Evolutionary conservation across 75 land plant species (phyloP).

Genomic region (Pinus albicaulis): DNA sequence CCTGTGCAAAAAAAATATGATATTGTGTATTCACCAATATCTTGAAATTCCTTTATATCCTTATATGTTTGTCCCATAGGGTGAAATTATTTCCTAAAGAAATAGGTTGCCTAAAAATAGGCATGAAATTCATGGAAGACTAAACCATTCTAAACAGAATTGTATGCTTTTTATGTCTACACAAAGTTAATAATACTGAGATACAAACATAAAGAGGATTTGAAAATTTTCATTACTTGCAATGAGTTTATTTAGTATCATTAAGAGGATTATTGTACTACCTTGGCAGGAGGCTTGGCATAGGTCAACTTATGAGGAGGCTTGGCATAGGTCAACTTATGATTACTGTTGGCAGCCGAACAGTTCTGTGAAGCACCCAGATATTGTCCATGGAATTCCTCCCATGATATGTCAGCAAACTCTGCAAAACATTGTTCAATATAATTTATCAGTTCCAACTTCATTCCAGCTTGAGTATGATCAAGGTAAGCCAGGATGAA

Average conservation of each 20-base stretch:
- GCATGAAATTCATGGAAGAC: not conserved
- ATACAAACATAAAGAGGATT: not conserved
- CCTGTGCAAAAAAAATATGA: too few relatives aligned
- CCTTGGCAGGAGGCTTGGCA: constrained; percentile 59
- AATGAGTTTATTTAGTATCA: too few relatives aligned
- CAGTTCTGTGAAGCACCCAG: constrained; percentile 84
- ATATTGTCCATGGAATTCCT: constrained; percentile 65
- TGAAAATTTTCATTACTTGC: not conserved
- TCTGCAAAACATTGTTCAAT: constrained; percentile 34
- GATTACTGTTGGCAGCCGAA: constrained; percentile 84
- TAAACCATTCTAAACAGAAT: not conserved
- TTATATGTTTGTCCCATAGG: not conserved
- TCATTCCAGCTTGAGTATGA: not conserved
- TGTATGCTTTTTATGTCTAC: not conserved
- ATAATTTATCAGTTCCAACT: not conserved
- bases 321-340: not conserved
- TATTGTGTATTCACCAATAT: not conserved
- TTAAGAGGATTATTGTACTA: constrained; percentile 12
- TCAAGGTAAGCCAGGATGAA: too few relatives aligned
- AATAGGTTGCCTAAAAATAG: not conserved
- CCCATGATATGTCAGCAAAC: constrained; percentile 89
- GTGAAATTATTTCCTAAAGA: not conserved
- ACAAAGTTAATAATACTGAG: not conserved
- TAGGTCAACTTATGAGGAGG: constrained; percentile 69
- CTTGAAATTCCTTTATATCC: not conserved